phyloP scores from a whole-genome alignment of 179 eudicot genomes.

The Drosera spatulata region DNA sequence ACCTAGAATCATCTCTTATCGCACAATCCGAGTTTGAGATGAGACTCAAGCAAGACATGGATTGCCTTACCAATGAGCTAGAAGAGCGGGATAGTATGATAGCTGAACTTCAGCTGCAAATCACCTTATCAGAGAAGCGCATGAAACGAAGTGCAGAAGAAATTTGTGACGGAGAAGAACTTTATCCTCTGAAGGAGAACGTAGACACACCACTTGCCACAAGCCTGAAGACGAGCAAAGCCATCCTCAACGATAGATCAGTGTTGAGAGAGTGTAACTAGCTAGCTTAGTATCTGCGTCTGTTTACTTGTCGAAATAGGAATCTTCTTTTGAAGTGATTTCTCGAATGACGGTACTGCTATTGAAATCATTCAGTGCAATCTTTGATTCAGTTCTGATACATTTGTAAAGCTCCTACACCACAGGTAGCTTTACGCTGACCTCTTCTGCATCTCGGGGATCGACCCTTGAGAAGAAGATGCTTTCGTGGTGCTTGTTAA shows the following conservation, averaged over 20 bases:
- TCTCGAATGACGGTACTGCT: too few relatives aligned
- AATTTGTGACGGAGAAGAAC: constrained; percentile 6
- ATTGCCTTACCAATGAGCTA: constrained; percentile 8
- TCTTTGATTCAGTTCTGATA: too few relatives aligned
- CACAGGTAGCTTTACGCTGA: too few relatives aligned
- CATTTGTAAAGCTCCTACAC: too few relatives aligned
- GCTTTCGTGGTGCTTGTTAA: too few relatives aligned
- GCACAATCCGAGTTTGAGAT: constrained; percentile 34
- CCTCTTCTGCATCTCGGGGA: too few relatives aligned
- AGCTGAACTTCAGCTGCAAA: constrained; percentile 25
- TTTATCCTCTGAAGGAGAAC: constrained; percentile 15
- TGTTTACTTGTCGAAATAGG: too few relatives aligned
- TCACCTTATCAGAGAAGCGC: constrained; percentile 20
- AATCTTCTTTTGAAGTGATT: too few relatives aligned
- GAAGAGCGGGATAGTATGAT: constrained; percentile 26
- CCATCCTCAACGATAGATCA: constrained; percentile 19
- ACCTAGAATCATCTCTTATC: constrained; percentile 22
- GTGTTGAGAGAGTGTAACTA: constrained; percentile 24
- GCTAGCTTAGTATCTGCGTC: not conserved
- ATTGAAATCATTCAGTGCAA: too few relatives aligned
- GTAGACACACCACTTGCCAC: constrained; percentile 6
- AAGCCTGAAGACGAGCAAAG: constrained; percentile 10
- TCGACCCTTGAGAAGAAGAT: too few relatives aligned
- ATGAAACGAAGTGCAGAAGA: constrained; percentile 2
- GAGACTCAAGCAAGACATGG: constrained; percentile 23